phyloP scores from a whole-genome alignment of 2,329 filamentous ascomycete genomes.

The Chrysoporthe deuterocubensis region DNA sequence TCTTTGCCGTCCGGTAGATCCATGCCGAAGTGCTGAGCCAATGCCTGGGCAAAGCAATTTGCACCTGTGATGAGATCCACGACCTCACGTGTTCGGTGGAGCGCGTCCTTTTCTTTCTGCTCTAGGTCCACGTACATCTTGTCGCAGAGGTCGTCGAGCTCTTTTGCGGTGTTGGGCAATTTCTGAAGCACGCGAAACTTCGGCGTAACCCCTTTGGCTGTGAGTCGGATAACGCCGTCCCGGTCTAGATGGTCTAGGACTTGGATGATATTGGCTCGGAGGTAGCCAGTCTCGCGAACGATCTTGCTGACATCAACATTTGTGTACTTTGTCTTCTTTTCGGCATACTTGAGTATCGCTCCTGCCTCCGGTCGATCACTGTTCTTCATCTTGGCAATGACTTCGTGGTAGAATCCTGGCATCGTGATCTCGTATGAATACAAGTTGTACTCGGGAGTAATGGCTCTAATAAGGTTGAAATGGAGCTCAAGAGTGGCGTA shows the following conservation, averaged over 20 bases:
- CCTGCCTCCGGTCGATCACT: constrained; percentile 46
- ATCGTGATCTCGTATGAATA: constrained; percentile 53
- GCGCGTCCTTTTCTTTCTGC: constrained; percentile 55
- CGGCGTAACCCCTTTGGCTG: constrained; percentile 55
- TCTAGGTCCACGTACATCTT: constrained; percentile 56
- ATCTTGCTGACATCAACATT: constrained; percentile 53
- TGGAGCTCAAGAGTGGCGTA: constrained; percentile 65
- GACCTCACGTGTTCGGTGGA: constrained; percentile 54
- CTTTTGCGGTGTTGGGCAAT: constrained; percentile 47
- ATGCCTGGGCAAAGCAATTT: constrained; percentile 54
- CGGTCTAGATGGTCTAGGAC: constrained; percentile 61
- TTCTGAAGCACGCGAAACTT: constrained; percentile 55
- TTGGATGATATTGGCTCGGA: constrained; percentile 53
- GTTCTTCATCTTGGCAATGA: constrained; percentile 35
- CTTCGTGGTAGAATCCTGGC: constrained; percentile 36
- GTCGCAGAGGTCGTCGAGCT: constrained; percentile 50
- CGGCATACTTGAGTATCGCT: constrained; percentile 48
- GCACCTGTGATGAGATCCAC: constrained; percentile 56
- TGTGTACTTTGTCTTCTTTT: constrained; percentile 47
- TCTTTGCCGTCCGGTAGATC: constrained; percentile 45
- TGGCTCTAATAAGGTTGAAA: constrained; percentile 59
- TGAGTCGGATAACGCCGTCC: constrained; percentile 52
- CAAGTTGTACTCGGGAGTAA: constrained; percentile 59
- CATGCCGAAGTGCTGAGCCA: constrained; percentile 64
- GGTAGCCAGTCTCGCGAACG: constrained; percentile 37